Percentiles rank a stretch among this genome's conserved stretches.
Evolutionary conservation across 345 rosid species (phyloP).

Genomic region (Clarkia xantiana): DNA sequence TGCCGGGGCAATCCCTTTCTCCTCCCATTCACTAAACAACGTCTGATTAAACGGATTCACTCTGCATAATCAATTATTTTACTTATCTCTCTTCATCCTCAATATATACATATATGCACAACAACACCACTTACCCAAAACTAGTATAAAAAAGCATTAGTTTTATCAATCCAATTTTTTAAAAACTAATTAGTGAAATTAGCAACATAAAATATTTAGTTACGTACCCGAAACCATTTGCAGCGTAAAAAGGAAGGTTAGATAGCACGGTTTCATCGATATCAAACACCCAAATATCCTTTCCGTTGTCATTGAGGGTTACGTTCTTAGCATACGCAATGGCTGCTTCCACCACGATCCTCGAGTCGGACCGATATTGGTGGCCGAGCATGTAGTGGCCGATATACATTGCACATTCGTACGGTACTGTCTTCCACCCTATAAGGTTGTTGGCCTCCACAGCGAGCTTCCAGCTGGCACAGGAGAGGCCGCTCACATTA

Average conservation of each 20-base stretch:
- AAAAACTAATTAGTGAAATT: too few species aligned
- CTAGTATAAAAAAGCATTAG: too few species aligned
- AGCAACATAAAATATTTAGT: too few species aligned
- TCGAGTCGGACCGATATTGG: slow-evolving; percentile 34
- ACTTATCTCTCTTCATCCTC: too few species aligned
- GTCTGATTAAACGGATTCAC: slow-evolving; percentile 16
- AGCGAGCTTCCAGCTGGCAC: slow-evolving; percentile 52
- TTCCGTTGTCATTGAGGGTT: slow-evolving; percentile 17
- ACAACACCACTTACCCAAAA: too few species aligned
- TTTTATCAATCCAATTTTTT: too few species aligned
- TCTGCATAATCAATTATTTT: too few species aligned
- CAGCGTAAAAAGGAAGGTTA: slow-evolving; percentile 20
- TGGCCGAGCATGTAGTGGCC: slow-evolving; percentile 38
- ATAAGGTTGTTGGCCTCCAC: slow-evolving; percentile 48
- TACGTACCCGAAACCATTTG: slow-evolving; percentile 25
- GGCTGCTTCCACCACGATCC: slow-evolving; percentile 22
- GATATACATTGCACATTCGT: slow-evolving; percentile 29
- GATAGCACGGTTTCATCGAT: slow-evolving; percentile 34
- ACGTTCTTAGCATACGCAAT: slow-evolving; percentile 23
- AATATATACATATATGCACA: too few species aligned
- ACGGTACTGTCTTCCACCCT: slow-evolving; percentile 32
- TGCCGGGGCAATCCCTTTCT: slow-evolving; percentile 21
- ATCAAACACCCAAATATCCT: slow-evolving; percentile 32
- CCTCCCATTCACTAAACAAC: slow-evolving; percentile 18
- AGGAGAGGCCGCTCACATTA: slow-evolving; percentile 12